Evolutionary conservation across 2,329 filamentous ascomycete species (phyloP).

Genomic region (Teratosphaeria destructans): DNA sequence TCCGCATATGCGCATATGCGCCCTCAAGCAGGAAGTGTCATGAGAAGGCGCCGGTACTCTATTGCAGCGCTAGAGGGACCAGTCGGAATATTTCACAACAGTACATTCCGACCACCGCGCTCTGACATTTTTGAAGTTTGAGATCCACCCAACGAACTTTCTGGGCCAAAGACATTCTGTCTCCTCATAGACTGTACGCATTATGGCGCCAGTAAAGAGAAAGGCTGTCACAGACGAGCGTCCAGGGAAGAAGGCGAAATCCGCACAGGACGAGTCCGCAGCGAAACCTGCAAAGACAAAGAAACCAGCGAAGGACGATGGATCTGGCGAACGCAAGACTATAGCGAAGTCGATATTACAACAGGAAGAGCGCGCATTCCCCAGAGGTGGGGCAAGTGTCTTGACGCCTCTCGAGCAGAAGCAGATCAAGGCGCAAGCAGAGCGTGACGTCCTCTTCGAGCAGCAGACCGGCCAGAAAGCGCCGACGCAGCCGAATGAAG

Average conservation of each 20-base stretch:
- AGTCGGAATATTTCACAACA: neutral
- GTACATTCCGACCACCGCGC: neutral
- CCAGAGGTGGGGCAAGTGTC: constrained; percentile 80
- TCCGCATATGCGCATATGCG: too few species aligned
- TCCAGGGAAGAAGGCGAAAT: constrained; percentile 25
- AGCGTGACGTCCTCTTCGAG: constrained; percentile 83
- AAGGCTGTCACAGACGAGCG: constrained; percentile 32
- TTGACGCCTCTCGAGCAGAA: constrained; percentile 91
- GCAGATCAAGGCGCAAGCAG: constrained; percentile 89
- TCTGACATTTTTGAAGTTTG: neutral
- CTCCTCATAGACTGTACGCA: neutral
- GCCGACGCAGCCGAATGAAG: constrained; percentile 35
- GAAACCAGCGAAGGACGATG: constrained; percentile 7
- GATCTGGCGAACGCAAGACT: constrained; percentile 17
- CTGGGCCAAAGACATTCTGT: neutral
- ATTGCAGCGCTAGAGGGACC: too few species aligned
- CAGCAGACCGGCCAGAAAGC: constrained; percentile 54
- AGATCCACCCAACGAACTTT: neutral
- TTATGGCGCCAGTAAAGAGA: constrained; percentile 37
- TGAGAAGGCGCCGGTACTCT: too few species aligned
- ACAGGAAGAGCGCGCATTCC: constrained; percentile 84
- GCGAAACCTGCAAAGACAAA: constrained; percentile 1
- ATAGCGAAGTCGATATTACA: constrained; percentile 39
- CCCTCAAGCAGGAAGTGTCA: too few species aligned
- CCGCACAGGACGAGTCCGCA: constrained; percentile 13